Percentiles rank a stretch among this genome's conserved stretches.
phyloP scores from a whole-genome alignment of 768 basidiomycete species.

The Podaxis mareebaensis region DNA sequence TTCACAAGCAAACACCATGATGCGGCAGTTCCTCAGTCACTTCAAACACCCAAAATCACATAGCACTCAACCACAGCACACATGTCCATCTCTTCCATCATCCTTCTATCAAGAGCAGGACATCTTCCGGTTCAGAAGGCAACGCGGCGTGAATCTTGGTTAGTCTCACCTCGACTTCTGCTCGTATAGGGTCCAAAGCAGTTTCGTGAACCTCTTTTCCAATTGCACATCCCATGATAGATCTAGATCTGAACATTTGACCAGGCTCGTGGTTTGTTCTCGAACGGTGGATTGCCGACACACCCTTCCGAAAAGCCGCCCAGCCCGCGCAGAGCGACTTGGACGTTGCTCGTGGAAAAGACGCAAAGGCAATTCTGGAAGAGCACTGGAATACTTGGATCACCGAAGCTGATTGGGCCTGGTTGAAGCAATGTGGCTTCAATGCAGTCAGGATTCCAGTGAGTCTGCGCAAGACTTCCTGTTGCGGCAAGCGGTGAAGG shows the following conservation, averaged over 20 bases:
- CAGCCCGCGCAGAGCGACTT: constrained; percentile 65
- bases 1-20: not conserved
- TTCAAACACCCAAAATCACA: not conserved
- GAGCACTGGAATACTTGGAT: constrained; percentile 79
- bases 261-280: constrained; percentile 79
- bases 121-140: constrained; percentile 61
- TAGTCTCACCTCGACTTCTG: constrained; percentile 23
- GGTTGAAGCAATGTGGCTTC: constrained; percentile 56
- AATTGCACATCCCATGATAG: not conserved
- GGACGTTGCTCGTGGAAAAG: constrained; percentile 63
- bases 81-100: not conserved
- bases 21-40: constrained; percentile 7
- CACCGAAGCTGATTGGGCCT: constrained; percentile 61
- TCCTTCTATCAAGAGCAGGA: constrained; percentile 16
- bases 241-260: constrained; percentile 1
- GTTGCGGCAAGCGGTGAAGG: not conserved
- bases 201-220: not conserved
- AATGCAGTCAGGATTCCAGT: constrained; percentile 63
- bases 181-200: not conserved
- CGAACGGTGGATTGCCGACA: constrained; percentile 72
- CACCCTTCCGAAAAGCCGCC: constrained; percentile 54
- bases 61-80: not conserved
- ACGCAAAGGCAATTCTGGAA: constrained; percentile 50
- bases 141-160: constrained; percentile 85
- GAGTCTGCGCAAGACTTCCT: constrained; percentile 38